Percentiles rank a stretch among this genome's conserved stretches.
Evolutionary conservation across 1,139 yeast genomes (phyloP).

Genomic region (Candida pseudocylindracea): DNA sequence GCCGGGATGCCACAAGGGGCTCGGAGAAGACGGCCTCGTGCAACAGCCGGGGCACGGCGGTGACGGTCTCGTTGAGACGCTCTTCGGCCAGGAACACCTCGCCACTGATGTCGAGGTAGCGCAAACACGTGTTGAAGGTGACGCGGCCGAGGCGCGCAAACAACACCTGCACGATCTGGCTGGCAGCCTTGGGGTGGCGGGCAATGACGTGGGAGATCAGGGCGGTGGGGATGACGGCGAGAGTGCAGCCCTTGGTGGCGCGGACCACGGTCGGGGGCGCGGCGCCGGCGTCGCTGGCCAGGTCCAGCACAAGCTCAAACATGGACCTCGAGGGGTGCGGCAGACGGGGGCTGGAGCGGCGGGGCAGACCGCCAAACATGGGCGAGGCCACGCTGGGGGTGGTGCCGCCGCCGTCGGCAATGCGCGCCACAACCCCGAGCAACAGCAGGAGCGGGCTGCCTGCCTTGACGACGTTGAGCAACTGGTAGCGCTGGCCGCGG

Average conservation of each 20-base stretch:
- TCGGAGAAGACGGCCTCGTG: constrained; percentile 30
- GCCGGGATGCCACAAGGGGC: constrained; percentile 7
- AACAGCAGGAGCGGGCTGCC: constrained; percentile 77
- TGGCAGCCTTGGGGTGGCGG: constrained; percentile 73
- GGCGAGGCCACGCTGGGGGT: neutral
- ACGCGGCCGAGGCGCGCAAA: constrained; percentile 72
- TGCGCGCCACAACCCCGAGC: constrained; percentile 44
- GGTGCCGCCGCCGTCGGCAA: neutral
- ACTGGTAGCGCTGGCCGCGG: constrained; percentile 39
- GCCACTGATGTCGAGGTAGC: constrained; percentile 63
- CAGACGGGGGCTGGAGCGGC: too few species aligned
- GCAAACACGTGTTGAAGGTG: constrained; percentile 76
- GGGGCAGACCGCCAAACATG: neutral
- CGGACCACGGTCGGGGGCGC: constrained; percentile 31
- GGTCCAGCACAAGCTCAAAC: neutral
- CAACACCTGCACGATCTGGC: constrained; percentile 88
- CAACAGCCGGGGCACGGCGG: constrained; percentile 36
- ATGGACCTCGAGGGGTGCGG: neutral
- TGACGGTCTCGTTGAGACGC: constrained; percentile 29
- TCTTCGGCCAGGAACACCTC: constrained; percentile 68
- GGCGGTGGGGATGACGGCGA: constrained; percentile 76
- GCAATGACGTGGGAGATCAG: constrained; percentile 56
- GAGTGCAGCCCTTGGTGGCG: constrained; percentile 37
- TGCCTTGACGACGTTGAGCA: constrained; percentile 65
- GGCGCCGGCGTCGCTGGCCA: neutral